Evolutionary conservation across 768 basidiomycete species (phyloP), one percentile per base, ranked within the genome.

Genomic region (Hericium rajendrae): DNA sequence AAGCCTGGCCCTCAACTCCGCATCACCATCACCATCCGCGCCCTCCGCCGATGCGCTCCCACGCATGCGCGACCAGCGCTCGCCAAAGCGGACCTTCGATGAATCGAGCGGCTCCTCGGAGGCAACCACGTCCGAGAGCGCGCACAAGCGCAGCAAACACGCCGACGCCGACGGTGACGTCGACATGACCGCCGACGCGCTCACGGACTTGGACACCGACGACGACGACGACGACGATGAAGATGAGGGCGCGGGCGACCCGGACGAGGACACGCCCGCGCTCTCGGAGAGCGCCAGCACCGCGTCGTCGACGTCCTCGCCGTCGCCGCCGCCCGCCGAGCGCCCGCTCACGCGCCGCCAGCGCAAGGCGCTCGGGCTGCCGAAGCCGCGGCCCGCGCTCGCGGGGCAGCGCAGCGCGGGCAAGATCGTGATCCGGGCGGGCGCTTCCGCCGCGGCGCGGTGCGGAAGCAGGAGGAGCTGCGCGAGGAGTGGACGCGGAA

Each of bases 341-440:
- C 62, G 67, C 5, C 58, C 60, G 4, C 55, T 91, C 49, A 91
- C 87, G 6, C 72, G 84, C 51, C 72, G 87, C 20, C 81, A 91
- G 69, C 75, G 85, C 38, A 90, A 84, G 70, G 74, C 73, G n/a
- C 73, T 85, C 11, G 85, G 85, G 1, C 67, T 90, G 46, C 86
- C 86, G 0, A 87, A 83, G 66, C 66, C 74, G 0, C 73, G 79
- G 4, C 38, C 72, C 8, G 73, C 68, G 4, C 64, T 71, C 13
- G 65, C 65, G 8, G 67, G 64, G 32, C 53, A 55, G 39, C 51
- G 57, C 18, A 67, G 75, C 54, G 77, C 78, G 43, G 86, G 86
- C 39, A 85, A 78, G 74, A 77, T 76, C 57, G 63, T 76, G 64
- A 72, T 89, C 57, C 88, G 0, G 84, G 85, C 4, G 84, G 87